These are phyloP conservation scores for Aspergillus sp. DNA, from an alignment of 2,329 filamentous ascomycete species.

Conservation along the genomic window DNA sequence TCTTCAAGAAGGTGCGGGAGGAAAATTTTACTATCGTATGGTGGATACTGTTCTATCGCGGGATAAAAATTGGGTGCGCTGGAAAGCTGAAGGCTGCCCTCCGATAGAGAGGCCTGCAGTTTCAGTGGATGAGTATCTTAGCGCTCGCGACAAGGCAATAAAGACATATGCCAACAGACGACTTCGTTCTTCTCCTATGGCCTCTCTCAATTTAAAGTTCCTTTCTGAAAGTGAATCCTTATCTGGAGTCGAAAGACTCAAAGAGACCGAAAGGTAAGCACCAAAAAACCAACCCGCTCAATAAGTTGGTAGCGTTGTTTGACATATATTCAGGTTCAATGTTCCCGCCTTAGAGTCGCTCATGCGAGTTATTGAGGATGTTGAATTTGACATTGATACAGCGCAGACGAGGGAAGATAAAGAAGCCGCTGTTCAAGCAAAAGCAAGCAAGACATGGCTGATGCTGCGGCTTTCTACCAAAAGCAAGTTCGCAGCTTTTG, in stretches of 20 bases:
- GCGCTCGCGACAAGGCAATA: conserved; percentile 65
- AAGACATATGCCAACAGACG: conserved; percentile 70
- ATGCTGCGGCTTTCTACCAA: conserved; percentile 77
- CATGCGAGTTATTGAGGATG: conserved; percentile 70
- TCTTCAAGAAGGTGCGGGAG: conserved; percentile 75
- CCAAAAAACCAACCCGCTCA: not conserved
- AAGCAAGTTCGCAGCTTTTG: conserved; percentile 73
- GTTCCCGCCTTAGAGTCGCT: conserved; percentile 71
- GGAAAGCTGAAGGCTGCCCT: conserved; percentile 94
- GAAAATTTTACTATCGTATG: conserved; percentile 93
- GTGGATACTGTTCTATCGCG: conserved; percentile 92
- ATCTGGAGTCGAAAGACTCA: conserved; percentile 68
- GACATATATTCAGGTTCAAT: conserved; percentile 52
- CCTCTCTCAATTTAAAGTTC: conserved; percentile 75
- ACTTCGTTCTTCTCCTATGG: conserved; percentile 66
- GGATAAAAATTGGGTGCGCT: conserved; percentile 98
- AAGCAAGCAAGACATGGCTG: conserved; percentile 88
- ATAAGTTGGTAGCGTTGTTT: conserved; percentile 9
- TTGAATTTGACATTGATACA: conserved; percentile 85
- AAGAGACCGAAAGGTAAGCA: conserved; percentile 56
- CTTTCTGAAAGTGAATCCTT: conserved; percentile 65
- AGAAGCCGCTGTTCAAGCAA: conserved; percentile 63
- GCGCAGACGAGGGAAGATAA: conserved; percentile 65
- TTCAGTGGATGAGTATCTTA: conserved; percentile 65
- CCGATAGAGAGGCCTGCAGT: conserved; percentile 77